phyloP scores from a whole-genome alignment of 106 monocot genomes.

The Iris macrosiphon region DNA sequence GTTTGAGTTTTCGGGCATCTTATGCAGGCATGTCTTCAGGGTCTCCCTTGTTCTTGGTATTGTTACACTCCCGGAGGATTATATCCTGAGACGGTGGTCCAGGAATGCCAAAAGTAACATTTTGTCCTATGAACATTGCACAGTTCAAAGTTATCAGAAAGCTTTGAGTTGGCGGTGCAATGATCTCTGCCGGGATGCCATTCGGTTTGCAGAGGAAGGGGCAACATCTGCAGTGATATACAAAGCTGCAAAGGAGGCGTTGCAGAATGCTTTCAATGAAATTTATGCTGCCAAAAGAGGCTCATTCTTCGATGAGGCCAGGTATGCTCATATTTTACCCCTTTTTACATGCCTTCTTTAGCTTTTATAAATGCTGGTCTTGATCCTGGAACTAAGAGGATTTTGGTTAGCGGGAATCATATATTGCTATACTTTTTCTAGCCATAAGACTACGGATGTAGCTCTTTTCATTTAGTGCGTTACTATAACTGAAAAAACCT shows the following conservation, averaged over 20 bases:
- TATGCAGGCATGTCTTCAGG: conserved; percentile 68
- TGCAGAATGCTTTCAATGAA: conserved; percentile 65
- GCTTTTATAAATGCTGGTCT: too few relatives aligned
- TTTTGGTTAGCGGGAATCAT: too few relatives aligned
- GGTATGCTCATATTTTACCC: conserved; percentile 24
- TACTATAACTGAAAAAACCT: too few relatives aligned
- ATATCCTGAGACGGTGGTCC: conserved; percentile 77
- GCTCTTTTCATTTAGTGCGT: too few relatives aligned
- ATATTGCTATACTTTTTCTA: too few relatives aligned
- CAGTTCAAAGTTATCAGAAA: conserved; percentile 23
- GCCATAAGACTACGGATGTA: too few relatives aligned
- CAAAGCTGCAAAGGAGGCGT: conserved; percentile 69
- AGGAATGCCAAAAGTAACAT: conserved; percentile 59
- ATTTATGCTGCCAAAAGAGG: conserved; percentile 59
- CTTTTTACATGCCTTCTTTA: too few relatives aligned
- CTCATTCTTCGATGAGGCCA: conserved; percentile 23
- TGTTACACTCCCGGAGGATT: conserved; percentile 53
- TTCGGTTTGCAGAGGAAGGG: conserved; percentile 88
- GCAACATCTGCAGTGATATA: conserved; percentile 59
- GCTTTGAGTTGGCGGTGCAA: conserved; percentile 50
- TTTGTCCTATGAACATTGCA: conserved; percentile 23
- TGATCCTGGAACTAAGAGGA: too few relatives aligned
- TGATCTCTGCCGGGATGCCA: conserved; percentile 85
- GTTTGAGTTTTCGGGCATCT: conserved; percentile 78
- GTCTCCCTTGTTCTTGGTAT: conserved; percentile 45